Percentiles rank a stretch among this genome's conserved stretches.
Conservation (phyloP, 2,329 filamentous ascomycete genomes). For the Westerdykella aurantiaca region DNA sequence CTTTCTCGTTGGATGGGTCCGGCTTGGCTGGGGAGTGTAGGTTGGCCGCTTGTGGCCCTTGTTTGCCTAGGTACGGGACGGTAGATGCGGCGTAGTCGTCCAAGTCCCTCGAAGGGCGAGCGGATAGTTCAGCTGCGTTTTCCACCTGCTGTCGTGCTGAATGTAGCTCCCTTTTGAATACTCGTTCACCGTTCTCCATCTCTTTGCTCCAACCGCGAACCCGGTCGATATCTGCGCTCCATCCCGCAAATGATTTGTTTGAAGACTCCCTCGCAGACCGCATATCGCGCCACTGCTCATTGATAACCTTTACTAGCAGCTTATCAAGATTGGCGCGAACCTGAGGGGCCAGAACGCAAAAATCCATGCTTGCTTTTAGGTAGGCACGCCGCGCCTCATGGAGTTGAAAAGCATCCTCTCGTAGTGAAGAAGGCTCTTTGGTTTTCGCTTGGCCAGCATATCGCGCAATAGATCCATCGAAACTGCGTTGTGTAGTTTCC, state of each 20-base stretch:
- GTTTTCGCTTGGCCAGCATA: slow-evolving; percentile 84
- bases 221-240: slow-evolving; percentile 77
- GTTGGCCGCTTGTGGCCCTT: slow-evolving; percentile 56
- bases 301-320: slow-evolving; percentile 75
- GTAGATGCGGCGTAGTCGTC: slow-evolving; percentile 90
- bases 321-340: slow-evolving; percentile 78
- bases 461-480: slow-evolving; percentile 73
- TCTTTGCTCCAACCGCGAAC: slow-evolving; percentile 89
- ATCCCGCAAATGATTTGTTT: slow-evolving; percentile 57
- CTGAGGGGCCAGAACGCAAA: slow-evolving; percentile 81
- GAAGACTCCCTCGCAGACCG: slow-evolving; percentile 63
- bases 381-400: slow-evolving; percentile 90
- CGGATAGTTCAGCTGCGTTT: slow-evolving; percentile 63
- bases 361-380: slow-evolving; percentile 88
- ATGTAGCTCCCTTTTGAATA: slow-evolving; percentile 77
- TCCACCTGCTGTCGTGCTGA: slow-evolving; percentile 75
- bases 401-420: slow-evolving; percentile 92
- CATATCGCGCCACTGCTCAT: slow-evolving; percentile 85
- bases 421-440: slow-evolving; percentile 83
- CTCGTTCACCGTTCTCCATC: slow-evolving; percentile 82
- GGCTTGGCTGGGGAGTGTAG: slow-evolving; percentile 50
- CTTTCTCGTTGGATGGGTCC: slow-evolving; percentile 40
- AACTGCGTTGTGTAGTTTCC: slow-evolving; percentile 75
- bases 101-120: slow-evolving; percentile 81
- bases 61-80: slow-evolving; percentile 73